These are phyloP conservation scores for Calocybe indica DNA, from an alignment of 768 basidiomycete species.

Conservation along the genomic window DNA sequence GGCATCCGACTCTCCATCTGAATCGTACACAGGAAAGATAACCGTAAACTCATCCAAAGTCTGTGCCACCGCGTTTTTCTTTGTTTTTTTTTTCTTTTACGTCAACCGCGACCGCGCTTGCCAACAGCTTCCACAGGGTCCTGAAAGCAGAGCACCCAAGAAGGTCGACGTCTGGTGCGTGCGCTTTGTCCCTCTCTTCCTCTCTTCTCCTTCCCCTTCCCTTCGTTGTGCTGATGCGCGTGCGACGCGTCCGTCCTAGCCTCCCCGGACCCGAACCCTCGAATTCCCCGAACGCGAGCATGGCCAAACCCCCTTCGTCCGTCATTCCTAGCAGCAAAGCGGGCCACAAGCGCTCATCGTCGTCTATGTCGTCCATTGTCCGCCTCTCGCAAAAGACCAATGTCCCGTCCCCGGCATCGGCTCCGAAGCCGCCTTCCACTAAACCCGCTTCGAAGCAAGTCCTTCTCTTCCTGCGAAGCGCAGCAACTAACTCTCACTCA, in stretches of 20 bases:
- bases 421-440: neutral
- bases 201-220: too few relatives aligned
- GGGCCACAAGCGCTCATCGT: neutral
- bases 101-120: neutral
- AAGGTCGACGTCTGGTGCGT: constrained; percentile 19
- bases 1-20: too few relatives aligned
- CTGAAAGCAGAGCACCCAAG: constrained; percentile 14
- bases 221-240: too few relatives aligned
- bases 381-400: neutral
- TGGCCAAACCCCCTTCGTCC: neutral
- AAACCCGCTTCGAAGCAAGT: constrained; percentile 9
- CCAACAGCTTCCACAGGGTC: constrained; percentile 9
- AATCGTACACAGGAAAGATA: too few relatives aligned
- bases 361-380: neutral
- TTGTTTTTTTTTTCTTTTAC: constrained; percentile 1
- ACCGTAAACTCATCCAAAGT: too few relatives aligned
- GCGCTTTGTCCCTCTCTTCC: neutral
- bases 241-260: neutral
- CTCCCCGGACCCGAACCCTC: neutral
- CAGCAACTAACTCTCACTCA: constrained; percentile 15
- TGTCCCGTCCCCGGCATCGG: too few relatives aligned
- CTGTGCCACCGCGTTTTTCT: neutral
- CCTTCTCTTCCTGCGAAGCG: constrained; percentile 7
- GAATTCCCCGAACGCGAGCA: neutral
- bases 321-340: too few relatives aligned